Evolutionary conservation across 2,329 filamentous ascomycete species (phyloP).

Genomic region (Dryadomyces quercus-mongolicae): DNA sequence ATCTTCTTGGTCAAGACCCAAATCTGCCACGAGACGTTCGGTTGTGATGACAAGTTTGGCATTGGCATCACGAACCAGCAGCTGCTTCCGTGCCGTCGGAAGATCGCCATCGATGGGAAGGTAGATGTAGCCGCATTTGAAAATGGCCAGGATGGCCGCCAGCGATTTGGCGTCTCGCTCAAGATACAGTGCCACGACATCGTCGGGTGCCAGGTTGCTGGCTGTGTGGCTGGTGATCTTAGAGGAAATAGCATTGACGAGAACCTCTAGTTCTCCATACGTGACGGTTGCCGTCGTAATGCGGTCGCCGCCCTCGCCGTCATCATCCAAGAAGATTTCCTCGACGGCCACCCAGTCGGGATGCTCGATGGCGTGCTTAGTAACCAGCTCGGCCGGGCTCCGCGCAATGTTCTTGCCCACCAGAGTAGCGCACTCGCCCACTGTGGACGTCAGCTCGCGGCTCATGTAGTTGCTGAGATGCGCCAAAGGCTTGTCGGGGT

Average conservation of each 20-base stretch:
- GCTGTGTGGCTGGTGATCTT: neutral
- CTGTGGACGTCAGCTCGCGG: slow-evolving; percentile 6
- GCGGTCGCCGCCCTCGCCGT: slow-evolving; percentile 12
- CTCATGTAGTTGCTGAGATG: slow-evolving; percentile 8
- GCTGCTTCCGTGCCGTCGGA: slow-evolving; percentile 44
- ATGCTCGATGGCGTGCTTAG: slow-evolving; percentile 29
- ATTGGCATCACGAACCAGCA: slow-evolving; percentile 47
- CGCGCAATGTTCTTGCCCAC: slow-evolving; percentile 6
- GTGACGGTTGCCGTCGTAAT: neutral
- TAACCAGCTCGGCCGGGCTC: slow-evolving; percentile 18
- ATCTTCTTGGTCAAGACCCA: neutral
- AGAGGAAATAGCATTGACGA: neutral
- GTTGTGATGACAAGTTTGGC: slow-evolving; percentile 38
- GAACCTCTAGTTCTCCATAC: neutral
- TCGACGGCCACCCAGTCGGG: slow-evolving; percentile 45
- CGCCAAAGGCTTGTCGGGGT: slow-evolving; percentile 8
- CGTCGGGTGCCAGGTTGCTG: slow-evolving; percentile 29
- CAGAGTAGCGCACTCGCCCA: neutral
- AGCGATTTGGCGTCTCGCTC: slow-evolving; percentile 53
- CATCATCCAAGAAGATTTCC: slow-evolving; percentile 30
- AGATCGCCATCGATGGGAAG: slow-evolving; percentile 47
- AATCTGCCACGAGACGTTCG: slow-evolving; percentile 22
- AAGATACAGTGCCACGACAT: slow-evolving; percentile 47
- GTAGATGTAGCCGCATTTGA: slow-evolving; percentile 47
- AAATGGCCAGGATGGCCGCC: slow-evolving; percentile 41